Evolutionary conservation across 495 filamentous ascomycete species (phyloP), one percentile per base, ranked within the genome.

Genomic region (Jackrogersella multiformis): DNA sequence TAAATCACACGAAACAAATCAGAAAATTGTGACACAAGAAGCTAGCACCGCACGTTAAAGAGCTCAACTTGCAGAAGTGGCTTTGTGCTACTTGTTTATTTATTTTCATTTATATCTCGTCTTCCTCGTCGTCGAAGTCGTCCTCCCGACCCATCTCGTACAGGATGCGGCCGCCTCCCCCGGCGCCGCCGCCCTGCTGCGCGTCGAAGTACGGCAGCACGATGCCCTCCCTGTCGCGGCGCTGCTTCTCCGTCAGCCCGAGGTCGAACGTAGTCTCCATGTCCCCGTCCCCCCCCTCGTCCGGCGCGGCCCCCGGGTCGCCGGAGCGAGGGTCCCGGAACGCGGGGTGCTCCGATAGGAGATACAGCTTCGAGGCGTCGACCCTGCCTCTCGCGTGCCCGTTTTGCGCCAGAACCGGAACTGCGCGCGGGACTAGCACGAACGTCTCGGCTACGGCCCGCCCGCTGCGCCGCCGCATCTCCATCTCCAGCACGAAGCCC

Each of bases 121-220:
- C 95, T 74, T 99, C 96, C 78, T 98, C 96, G 64, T 98, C 95
- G 73, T 99, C 95, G 77, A 97, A 99, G 78, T 99, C 96, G 80
- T 99, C 95, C 80, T 97, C 96, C 53, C 86, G 85, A 26, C 94
- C 95, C 89, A 97, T 95, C 53, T 97, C 94, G 79, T 98, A 98
- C 70, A 99, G 72, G 54, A 99, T 99, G 64, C 94, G 83, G 0
- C 96, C 95, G 28, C 92, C 91, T 10, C 94, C 92, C 10, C 90
- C 91, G 0, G 88, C 89, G 0, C 88, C 88, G 35, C 89, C 79
- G 30, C 88, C 88, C 42, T 85, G 87, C 85, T 99, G 95, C 13
- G 95, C 94, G 82, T 98, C 95, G 71, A 94, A 94, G 77, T 97
- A 97, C 26, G 95, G 96, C 67, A 99, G 73, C 24, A 97, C 92